These are phyloP conservation scores for Gossypioides kirkii DNA, from an alignment of 345 rosid species.

Conservation along the genomic window DNA sequence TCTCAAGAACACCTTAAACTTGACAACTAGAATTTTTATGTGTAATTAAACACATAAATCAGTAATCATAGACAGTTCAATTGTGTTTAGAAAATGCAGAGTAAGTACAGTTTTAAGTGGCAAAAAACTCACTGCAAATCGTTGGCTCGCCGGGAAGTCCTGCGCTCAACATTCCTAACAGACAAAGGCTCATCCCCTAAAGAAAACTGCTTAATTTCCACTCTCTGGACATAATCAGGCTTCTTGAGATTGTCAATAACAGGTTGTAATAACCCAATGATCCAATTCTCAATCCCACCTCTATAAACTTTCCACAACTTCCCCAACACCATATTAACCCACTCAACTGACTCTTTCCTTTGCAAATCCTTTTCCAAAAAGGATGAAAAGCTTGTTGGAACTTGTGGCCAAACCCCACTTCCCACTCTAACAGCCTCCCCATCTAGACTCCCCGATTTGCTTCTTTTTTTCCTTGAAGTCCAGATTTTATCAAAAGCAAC, in stretches of 20 bases:
- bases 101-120: not conserved
- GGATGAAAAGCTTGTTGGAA: conserved; percentile 74
- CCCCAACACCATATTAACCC: conserved; percentile 99
- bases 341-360: conserved; percentile 96
- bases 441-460: conserved; percentile 16
- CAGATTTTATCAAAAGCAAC: conserved; percentile 85
- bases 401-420: conserved; percentile 61
- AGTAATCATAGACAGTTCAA: not conserved
- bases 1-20: not conserved
- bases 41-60: not conserved
- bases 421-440: conserved; percentile 28
- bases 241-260: conserved; percentile 91
- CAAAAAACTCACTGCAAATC: conserved; percentile 84
- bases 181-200: conserved; percentile 94
- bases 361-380: conserved; percentile 94
- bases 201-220: conserved; percentile 88
- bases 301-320: conserved; percentile 96
- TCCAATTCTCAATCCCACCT: conserved; percentile 88
- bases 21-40: not conserved
- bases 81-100: not conserved
- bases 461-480: conserved; percentile 58
- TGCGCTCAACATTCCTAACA: conserved; percentile 87
- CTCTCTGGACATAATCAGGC: conserved; percentile 92
- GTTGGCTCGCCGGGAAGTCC: conserved; percentile 86
- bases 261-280: conserved; percentile 85